Conservation (phyloP, 129 eudicot species). For the Ambrosia artemisiifolia region DNA sequence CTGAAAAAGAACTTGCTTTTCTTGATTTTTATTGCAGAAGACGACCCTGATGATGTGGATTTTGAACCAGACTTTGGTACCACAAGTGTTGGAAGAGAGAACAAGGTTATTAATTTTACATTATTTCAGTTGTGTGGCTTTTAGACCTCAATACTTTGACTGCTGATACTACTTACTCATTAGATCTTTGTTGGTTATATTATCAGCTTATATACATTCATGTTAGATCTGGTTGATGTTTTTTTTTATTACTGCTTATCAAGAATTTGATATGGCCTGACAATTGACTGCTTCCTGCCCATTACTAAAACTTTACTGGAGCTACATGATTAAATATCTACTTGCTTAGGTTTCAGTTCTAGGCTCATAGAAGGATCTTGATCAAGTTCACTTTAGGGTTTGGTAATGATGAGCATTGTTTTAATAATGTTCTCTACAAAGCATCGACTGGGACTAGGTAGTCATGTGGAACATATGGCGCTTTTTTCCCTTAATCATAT, state of each 20-base stretch:
- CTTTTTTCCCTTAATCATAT: not conserved
- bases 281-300: not conserved
- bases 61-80: conserved; percentile 68
- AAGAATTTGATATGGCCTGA: not conserved
- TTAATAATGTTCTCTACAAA: not conserved
- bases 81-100: conserved; percentile 44
- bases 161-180: not conserved
- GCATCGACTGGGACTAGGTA: not conserved
- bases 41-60: conserved; percentile 96
- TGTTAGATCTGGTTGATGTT: not conserved
- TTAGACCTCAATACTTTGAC: not conserved
- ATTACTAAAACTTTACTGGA: not conserved
- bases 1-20: not conserved
- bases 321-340: not conserved
- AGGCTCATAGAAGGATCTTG: not conserved
- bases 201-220: not conserved
- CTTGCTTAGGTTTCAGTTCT: not conserved
- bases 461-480: not conserved
- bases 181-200: not conserved
- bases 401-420: not conserved
- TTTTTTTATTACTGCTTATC: not conserved
- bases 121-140: not conserved
- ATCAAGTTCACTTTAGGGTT: not conserved
- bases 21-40: conserved; percentile 55
- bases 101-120: conserved; percentile 39